Evolutionary conservation across 1,284 basidiomycete species (phyloP), one percentile per base, ranked within the genome.

Genomic region (Earliella scabrosa): DNA sequence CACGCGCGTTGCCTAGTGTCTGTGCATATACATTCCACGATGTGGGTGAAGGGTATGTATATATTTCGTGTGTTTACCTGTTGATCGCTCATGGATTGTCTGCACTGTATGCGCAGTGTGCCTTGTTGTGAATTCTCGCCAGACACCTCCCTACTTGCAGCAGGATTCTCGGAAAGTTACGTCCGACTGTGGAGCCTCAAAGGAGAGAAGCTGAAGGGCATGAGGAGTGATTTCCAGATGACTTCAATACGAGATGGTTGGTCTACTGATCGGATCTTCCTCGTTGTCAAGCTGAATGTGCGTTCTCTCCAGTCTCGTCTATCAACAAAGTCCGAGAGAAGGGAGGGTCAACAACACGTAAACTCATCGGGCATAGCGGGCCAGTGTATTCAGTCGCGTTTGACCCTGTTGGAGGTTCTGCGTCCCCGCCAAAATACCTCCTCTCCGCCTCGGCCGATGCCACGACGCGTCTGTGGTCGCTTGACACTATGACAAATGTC

Each of bases 371-470:
- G 1, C 97, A 99, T 72, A 97, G 94, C 59, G 97, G 94, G 2
- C 95, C 97, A 18, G 95, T 99, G 26, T 99, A 98, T 72, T 89
- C 93, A 2, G 83, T 98, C 14, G 87, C 91, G 7, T 99, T 99
- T 68, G 97, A 99, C 70, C 95, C 96, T 1, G 73, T 94, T 1
- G 85, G 86, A 55, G 97, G 97, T 3, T 93, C 95, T 14, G 88
- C 93, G 20, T 82, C 82, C 3, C 82, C 95, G 3, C 96, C 97
- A 0, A 87, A 86, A 68, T 90, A 95, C 68, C 83, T 99, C 5
- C 81, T 99, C 23, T 97, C 95, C 21, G 85, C 90, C 2, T 97
- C 95, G n/a, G 94, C 95, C 48, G 97, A 99, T 71, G 85, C 92
- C 1, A 97, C 96, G 0, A 80, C 90, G 26, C 87, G 97, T 14